A percentile compares a stretch with the other conserved stretches of the same genome.
Conservation (phyloP, 2,329 filamentous ascomycete genomes). For the Nemania serpens region DNA sequence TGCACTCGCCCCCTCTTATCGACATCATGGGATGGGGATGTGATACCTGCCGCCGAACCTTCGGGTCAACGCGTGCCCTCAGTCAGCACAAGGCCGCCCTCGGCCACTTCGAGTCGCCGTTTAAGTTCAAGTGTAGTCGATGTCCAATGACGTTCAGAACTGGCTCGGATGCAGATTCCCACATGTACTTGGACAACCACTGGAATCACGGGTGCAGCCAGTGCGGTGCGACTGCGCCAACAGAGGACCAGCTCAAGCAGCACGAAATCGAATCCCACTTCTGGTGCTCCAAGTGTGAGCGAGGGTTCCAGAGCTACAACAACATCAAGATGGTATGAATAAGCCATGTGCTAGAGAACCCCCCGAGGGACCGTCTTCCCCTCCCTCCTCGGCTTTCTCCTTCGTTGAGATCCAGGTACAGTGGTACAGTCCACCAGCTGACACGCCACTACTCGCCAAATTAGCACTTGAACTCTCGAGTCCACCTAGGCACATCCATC, state of each 20-base stretch:
- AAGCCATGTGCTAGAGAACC: not conserved
- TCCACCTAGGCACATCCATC: slow-evolving; percentile 52
- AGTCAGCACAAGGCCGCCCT: not conserved
- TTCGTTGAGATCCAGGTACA: not conserved
- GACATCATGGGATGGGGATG: not conserved
- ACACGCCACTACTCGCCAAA: not conserved
- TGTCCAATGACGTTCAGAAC: not conserved
- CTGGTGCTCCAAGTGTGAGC: slow-evolving; percentile 44
- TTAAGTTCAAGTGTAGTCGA: not conserved
- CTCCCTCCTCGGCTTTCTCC: not conserved
- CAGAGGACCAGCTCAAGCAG: slow-evolving; percentile 17
- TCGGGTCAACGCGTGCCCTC: not conserved
- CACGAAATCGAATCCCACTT: slow-evolving; percentile 41
- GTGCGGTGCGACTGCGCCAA: slow-evolving; percentile 34
- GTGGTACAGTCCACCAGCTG: not conserved
- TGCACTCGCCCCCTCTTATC: not conserved
- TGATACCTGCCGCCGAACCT: not conserved
- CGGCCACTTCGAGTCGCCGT: not conserved
- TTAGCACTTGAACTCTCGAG: slow-evolving; percentile 60
- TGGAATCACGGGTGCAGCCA: slow-evolving; percentile 30
- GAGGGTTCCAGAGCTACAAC: slow-evolving; percentile 40
- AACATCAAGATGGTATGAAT: slow-evolving; percentile 41
- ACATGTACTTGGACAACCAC: not conserved
- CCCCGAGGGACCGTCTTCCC: not conserved
- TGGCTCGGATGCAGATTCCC: not conserved